phyloP scores from a whole-genome alignment of 331 rosid species.

The Stylosanthes scabra region DNA sequence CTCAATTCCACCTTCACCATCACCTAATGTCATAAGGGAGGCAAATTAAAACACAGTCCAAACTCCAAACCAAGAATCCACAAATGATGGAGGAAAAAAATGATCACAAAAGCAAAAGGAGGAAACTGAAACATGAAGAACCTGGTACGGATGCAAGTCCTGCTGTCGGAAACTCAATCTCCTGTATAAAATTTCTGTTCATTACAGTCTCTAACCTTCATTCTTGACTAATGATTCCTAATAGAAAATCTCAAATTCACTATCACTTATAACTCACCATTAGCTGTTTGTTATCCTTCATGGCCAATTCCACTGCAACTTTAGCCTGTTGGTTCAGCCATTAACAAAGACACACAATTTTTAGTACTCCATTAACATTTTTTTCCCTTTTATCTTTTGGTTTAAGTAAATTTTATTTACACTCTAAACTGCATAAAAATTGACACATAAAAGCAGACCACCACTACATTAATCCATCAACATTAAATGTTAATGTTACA shows the following conservation, averaged over 20 bases:
- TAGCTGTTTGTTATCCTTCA: conserved; percentile 73
- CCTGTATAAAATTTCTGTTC: conserved; percentile 58
- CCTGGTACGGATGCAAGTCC: conserved; percentile 98
- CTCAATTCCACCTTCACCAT: conserved; percentile 97
- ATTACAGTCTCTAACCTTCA: conserved; percentile 45
- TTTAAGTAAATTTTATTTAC: conserved; percentile 17
- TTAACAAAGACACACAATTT: conserved; percentile 22
- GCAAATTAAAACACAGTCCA: neutral
- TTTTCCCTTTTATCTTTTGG: conserved; percentile 8
- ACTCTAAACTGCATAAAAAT: neutral
- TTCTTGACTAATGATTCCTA: conserved; percentile 18
- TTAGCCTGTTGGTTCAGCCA: conserved; percentile 61
- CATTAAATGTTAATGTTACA: conserved; percentile 6
- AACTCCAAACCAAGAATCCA: neutral
- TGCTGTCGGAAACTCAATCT: conserved; percentile 96
- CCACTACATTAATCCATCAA: conserved; percentile 8
- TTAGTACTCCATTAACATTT: conserved; percentile 31
- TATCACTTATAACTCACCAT: conserved; percentile 66
- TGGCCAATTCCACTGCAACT: conserved; percentile 76
- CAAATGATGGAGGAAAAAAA: neutral
- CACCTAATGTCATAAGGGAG: conserved; percentile 60
- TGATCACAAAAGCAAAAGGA: neutral
- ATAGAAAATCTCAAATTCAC: neutral
- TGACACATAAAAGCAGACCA: conserved; percentile 14
- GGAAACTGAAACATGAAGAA: conserved; percentile 42